Base-by-base conservation (phyloP, 2,329 filamentous ascomycete species). In the Purpureocillium takamizusanense region DNA sequence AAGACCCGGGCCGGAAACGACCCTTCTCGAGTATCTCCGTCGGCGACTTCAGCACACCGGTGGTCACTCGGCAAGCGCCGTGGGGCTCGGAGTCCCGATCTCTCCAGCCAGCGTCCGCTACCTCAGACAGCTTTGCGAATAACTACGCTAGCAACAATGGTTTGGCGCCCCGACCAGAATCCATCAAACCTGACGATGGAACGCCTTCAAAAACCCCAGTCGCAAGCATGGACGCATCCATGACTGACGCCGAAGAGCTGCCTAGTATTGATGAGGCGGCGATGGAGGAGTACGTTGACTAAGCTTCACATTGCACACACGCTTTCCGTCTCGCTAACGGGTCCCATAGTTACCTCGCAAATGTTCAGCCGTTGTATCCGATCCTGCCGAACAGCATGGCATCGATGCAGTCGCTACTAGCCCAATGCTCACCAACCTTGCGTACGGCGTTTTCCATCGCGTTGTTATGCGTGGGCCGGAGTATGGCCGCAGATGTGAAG, bases 291-390 rank as follows among this genome's bases (percentile, higher is more conserved):
- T 71, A 47, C 49, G 67, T 51, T 7, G 18, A 17, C 7, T n/a
- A 31, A n/a, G 7, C 14, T 11, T 16, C n/a, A 14, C 4, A 9
- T 18, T 16, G 7, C 7, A 14, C 32, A n/a, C 8, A 21, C 28
- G 14, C 3, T 28, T 23, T 14, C 16, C 13, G 5, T 12, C 28
- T 15, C 18, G 31, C 44, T 46, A 28, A 46, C 15, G 2, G 1
- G 7, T 18, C 12, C 12, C 10, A 1, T 25, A 80, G 75, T 45
- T 86, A 86, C 47, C 70, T 83, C 38, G 66, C 67, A 4, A 62
- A 73, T 12, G 74, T 86, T 15, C 81, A 86, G 48, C 76, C 77
- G 12, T 74, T 74, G 4, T 79, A 84, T 41, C 82, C 82, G 0
- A 65, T 87, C 33, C 63, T 87, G 11, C 72, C 81, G 2, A 66